Base-by-base conservation (phyloP, 805 yeast genomes). In the Hanseniaspora singularis region DNA sequence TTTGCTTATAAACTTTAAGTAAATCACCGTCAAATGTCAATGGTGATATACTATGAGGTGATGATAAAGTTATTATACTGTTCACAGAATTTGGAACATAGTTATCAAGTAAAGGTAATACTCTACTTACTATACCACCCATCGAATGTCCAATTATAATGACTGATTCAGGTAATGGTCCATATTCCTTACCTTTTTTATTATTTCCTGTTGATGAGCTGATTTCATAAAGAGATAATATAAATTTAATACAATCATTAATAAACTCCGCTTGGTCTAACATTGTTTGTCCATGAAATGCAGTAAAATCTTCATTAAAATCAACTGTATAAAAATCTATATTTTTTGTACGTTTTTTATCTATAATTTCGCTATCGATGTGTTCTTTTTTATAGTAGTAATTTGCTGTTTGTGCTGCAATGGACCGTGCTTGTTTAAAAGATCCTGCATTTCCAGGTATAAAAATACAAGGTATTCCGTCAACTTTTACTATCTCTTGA, bases 391-490 rank as follows among this genome's bases (percentile, higher is more conserved):
- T 71, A 52, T 66, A 71, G 53, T 67, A 79, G 3, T 73, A 54
- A 34, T 70, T 69, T 1, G 95, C 72, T 20, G 83, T 67, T 53
- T 81, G 81, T 1, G 96, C 78, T 0, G 96, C 97, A n/a, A 89
- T 73, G 1, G 96, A 84, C 44, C 98, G 68, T 9, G 76, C 94
- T 62, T 92, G 99, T 53, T 77, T 74, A 61, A 76, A 87, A 49
- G 94, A 80, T 1, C 99, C 99, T 0, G 98, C 98, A 59, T 94
- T 92, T 0, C 99, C 99, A 0, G 98, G 98, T 33, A 94, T 81
- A 61, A 92, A 92, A 14, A 92, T 65, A 1, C 86, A 87, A 0
- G 99, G 99, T 1, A 83, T 72, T 0, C 97, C 97, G 46, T 68
- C 70, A 16, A 73, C 53, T 26, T 71, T 26, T 26, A 26, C 11